Evolutionary conservation across 2,329 filamentous ascomycete genomes (phyloP).

Genomic region (Alternaria hordeiaustralica): DNA sequence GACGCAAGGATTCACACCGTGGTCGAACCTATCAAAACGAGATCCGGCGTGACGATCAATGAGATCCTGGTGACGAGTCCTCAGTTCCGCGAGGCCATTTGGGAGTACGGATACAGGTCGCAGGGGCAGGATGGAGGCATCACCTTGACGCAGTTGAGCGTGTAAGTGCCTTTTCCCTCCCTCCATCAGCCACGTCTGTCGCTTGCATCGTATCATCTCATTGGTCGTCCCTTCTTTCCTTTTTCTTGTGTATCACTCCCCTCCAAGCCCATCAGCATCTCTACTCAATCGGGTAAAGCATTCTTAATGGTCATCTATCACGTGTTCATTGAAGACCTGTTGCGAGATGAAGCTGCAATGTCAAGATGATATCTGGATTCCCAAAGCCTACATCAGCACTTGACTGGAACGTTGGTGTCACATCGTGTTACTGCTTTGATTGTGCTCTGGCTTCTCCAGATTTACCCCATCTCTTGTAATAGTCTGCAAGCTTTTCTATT

Average conservation of each 20-base stretch:
- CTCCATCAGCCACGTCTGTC: neutral
- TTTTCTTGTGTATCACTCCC: neutral
- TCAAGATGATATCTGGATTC: neutral
- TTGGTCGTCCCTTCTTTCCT: constrained; percentile 1
- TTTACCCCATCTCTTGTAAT: neutral
- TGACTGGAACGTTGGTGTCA: neutral
- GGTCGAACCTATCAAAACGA: constrained; percentile 63
- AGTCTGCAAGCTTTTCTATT: neutral
- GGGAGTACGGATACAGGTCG: constrained; percentile 83
- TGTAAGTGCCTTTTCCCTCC: constrained; percentile 62
- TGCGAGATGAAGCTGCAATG: neutral
- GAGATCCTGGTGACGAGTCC: constrained; percentile 89
- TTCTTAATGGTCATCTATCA: constrained; percentile 1
- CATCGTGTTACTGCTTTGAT: neutral
- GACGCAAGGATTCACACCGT: constrained; percentile 69
- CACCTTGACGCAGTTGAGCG: constrained; percentile 77
- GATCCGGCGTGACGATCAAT: constrained; percentile 65
- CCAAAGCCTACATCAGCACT: neutral
- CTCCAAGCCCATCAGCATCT: constrained; percentile 1
- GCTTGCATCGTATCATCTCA: neutral
- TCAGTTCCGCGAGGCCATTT: constrained; percentile 85
- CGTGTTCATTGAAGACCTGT: neutral
- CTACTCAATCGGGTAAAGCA: constrained; percentile 16
- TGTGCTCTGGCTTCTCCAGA: neutral
- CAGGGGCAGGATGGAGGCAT: constrained; percentile 78